Conservation (phyloP, 73 alveolate species). For the Stentor roeselii region DNA sequence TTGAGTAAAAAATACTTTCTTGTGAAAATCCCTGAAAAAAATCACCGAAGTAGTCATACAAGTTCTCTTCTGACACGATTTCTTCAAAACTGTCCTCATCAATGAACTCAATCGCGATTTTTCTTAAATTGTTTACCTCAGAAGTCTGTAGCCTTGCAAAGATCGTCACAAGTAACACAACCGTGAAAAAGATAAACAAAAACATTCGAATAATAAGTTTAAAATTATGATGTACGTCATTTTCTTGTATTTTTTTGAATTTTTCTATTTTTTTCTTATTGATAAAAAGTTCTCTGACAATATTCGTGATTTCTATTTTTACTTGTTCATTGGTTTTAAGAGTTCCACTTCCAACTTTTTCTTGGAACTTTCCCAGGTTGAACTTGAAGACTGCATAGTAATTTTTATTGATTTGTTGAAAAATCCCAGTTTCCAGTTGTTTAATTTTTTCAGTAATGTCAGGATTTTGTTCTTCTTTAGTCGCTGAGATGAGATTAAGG, state of each 20-base stretch:
- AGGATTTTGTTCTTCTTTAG: background rate
- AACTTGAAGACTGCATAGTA: conserved; percentile 25
- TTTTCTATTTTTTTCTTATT: conserved; percentile 30
- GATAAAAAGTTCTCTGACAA: conserved; percentile 30
- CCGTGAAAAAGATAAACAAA: background rate
- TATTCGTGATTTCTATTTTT: conserved; percentile 28
- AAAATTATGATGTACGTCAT: conserved; percentile 27
- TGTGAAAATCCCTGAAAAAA: background rate
- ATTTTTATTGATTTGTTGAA: conserved; percentile 20
- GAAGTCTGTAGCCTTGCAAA: background rate
- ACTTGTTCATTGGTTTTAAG: conserved; percentile 42
- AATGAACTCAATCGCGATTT: background rate
- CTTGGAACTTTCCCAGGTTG: conserved; percentile 34
- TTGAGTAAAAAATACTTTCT: background rate
- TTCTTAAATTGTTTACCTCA: background rate
- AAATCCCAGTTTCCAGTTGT: background rate
- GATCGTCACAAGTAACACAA: background rate
- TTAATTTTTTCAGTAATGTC: background rate
- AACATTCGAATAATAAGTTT: conserved; percentile 17
- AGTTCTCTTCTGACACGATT: background rate
- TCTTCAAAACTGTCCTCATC: background rate
- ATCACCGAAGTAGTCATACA: background rate
- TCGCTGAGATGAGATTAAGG: background rate
- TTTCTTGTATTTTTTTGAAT: conserved; percentile 23
- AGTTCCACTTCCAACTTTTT: conserved; percentile 19